Evolutionary conservation across 257 asterid species (phyloP), one percentile per base, ranked within the genome.

Genomic region (Fraxinus cuspidata): DNA sequence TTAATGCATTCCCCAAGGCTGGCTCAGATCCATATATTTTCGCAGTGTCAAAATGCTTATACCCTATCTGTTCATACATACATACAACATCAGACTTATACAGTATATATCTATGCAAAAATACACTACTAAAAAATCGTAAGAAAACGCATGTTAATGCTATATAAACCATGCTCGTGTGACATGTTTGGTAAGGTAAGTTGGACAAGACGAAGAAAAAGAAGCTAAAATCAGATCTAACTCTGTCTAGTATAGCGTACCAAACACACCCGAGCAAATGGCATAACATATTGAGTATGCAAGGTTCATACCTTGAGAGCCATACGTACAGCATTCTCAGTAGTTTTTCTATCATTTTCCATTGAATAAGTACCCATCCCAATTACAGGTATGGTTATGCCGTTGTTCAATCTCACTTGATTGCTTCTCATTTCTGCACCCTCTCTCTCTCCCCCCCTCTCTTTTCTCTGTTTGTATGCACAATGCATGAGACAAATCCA

Each of bases 21-120:
- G 85, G 83, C 80, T 94, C 97, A 0, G 98, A 94, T 4, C 97
- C 98, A 38, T 94, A 92, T 70, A 92, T 78, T 49, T 82, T 90
- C 0, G 98, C 98, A 1, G 97, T 92, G 83, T 94, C 98, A 16
- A 94, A 94, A 72, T 92, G 98, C n/a, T 81, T 78, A 77, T 90
- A 94, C 0, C 97, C 97, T 90, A 88, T 84, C 98, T 94, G 87
- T 72, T 40, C 28, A 25, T 63, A 10, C 34, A 27, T 63, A 63
- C 16, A 63, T 4, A 27, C 2, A 23, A 25, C 1, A 60, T 25
- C 56, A 47, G 7, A 16, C n/a, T 13, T 13, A 0, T 15, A 44
- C 19, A 44, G n/a, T 13, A 7, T 47, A 47, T 13, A 0, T 47
- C n/a, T 15, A 15, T 15, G 56, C n/a, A 15, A 47, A 47, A 47